These are phyloP conservation scores for Lolium rigidum DNA, from an alignment of 176 grass and related monocot species.

Conservation along the genomic window DNA sequence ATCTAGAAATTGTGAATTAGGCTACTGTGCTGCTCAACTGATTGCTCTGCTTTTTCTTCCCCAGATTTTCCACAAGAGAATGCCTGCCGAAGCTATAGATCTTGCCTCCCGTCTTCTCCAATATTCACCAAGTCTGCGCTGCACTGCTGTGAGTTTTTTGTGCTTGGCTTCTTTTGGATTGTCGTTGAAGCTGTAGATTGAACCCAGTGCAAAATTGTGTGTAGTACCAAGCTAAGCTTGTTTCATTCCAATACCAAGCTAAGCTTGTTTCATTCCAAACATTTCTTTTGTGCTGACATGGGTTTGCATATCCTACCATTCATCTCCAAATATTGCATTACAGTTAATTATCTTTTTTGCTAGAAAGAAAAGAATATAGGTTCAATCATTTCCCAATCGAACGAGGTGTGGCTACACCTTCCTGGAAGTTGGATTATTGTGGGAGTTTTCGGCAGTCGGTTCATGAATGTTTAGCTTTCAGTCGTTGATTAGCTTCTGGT, in stretches of 20 bases:
- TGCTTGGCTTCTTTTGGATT: not conserved
- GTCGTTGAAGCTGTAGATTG: slow-evolving; percentile 18
- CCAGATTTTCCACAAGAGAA: slow-evolving; percentile 95
- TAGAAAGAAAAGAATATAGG: not conserved
- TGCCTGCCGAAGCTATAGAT: slow-evolving; percentile 92
- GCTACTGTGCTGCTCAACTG: not conserved
- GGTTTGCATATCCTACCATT: not conserved
- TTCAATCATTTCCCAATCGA: not conserved
- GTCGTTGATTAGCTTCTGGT: slow-evolving; percentile 33
- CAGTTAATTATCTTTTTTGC: not conserved
- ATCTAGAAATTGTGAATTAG: slow-evolving; percentile 5
- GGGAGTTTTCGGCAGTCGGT: not conserved
- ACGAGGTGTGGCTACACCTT: not conserved
- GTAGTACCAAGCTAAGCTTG: not conserved
- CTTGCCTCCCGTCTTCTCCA: slow-evolving; percentile 92
- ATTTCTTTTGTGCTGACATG: slow-evolving; percentile 2
- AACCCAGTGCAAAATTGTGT: not conserved
- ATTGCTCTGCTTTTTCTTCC: not conserved
- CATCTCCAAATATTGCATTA: not conserved
- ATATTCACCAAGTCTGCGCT: slow-evolving; percentile 84
- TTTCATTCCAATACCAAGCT: not conserved
- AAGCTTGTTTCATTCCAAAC: not conserved
- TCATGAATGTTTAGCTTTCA: slow-evolving; percentile 10
- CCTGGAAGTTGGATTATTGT: slow-evolving; percentile 25
- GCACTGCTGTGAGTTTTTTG: slow-evolving; percentile 76